Conservation (phyloP, 2,329 filamentous ascomycete species). For the Sarocladium oryzae region DNA sequence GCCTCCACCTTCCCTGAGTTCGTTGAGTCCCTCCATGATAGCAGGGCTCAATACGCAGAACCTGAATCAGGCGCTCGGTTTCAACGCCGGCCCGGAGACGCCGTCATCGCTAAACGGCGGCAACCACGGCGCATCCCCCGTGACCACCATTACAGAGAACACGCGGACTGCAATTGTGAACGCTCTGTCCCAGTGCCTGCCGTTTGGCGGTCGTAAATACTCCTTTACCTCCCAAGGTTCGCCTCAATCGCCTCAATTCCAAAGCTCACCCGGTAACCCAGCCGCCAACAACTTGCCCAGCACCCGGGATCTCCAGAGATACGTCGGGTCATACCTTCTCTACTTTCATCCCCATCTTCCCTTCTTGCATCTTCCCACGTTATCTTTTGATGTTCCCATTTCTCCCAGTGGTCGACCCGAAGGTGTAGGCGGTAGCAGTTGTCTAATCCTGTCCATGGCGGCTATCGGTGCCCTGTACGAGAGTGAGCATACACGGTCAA, state of each 20-base stretch:
- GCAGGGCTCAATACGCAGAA: conserved; percentile 55
- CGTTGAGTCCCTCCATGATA: conserved; percentile 66
- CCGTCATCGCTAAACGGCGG: conserved; percentile 65
- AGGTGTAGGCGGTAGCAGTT: conserved; percentile 72
- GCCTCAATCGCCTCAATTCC: conserved; percentile 46
- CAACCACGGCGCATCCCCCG: conserved; percentile 49
- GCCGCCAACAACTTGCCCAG: conserved; percentile 60
- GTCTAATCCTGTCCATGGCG: conserved; percentile 75
- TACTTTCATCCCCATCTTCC: conserved; percentile 93
- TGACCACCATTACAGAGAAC: conserved; percentile 59
- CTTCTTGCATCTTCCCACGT: conserved; percentile 86
- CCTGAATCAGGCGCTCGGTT: conserved; percentile 60
- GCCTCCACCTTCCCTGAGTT: conserved; percentile 66
- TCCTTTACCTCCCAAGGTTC: conserved; percentile 51
- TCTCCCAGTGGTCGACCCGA: conserved; percentile 55
- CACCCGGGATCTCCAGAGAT: conserved; percentile 81
- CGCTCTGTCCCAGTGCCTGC: conserved; percentile 50
- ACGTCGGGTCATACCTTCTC: conserved; percentile 80
- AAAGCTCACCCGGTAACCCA: conserved; percentile 39
- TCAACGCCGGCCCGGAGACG: conserved; percentile 61
- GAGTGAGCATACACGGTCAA: conserved; percentile 70
- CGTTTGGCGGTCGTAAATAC: conserved; percentile 57
- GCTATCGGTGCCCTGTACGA: conserved; percentile 82
- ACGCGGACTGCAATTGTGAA: conserved; percentile 56
- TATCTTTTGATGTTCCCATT: conserved; percentile 79